A percentile compares a stretch with the other conserved stretches of the same genome.
Evolutionary conservation across 2,329 filamentous ascomycete genomes (phyloP).

Genomic region (Alternaria tenuissima): DNA sequence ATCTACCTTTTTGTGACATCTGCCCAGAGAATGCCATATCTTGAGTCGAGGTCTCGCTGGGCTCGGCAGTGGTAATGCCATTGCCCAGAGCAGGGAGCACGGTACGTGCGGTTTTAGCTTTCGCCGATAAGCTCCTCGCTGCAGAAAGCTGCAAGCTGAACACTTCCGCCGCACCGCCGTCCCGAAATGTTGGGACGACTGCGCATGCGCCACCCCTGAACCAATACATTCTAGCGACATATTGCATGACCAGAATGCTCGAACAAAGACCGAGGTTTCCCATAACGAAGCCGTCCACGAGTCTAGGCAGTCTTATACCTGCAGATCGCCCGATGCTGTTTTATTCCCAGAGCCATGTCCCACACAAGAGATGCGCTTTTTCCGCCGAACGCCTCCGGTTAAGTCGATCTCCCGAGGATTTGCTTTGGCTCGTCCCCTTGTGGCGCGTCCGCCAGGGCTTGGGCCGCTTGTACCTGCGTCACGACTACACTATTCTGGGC

Average conservation of each 20-base stretch:
- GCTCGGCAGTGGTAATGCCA: background rate
- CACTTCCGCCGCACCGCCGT: background rate
- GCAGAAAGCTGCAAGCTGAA: constrained; percentile 1
- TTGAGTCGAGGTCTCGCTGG: background rate
- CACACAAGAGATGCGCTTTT: background rate
- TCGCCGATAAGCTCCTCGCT: background rate
- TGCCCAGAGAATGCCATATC: background rate
- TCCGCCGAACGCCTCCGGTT: constrained; percentile 3
- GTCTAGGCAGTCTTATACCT: background rate
- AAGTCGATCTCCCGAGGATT: constrained; percentile 2
- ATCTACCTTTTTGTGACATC: background rate
- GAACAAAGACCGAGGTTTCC: background rate
- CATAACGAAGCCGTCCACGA: background rate
- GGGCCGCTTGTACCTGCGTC: constrained; percentile 9
- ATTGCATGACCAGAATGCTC: background rate
- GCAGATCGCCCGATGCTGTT: background rate
- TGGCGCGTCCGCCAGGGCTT: background rate
- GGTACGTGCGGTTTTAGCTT: background rate
- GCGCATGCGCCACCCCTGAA: constrained; percentile 2
- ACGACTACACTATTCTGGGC: constrained; percentile 3
- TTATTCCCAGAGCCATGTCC: background rate
- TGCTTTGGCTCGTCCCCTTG: background rate
- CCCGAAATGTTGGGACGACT: constrained; percentile 2
- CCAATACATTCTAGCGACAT: constrained; percentile 1
- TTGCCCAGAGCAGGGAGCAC: background rate